Evolutionary conservation across 768 basidiomycete species (phyloP), one percentile per base, ranked within the genome.

Genomic region (Gyrodon lividus): DNA sequence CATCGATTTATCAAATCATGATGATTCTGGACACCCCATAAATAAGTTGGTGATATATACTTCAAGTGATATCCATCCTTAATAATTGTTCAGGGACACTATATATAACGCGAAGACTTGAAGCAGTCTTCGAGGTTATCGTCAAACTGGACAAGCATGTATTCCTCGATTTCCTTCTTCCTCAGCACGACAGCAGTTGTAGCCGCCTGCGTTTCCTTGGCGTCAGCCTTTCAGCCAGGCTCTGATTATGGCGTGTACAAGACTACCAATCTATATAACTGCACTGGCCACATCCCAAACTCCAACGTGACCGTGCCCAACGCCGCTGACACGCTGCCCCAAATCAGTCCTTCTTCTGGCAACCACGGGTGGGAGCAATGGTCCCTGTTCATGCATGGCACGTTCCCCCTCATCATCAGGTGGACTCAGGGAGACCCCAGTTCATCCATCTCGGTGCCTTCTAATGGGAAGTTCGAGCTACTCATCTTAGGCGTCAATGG

Each of bases 181-280:
- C 23, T 34, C 9, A 14, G 17, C 8, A 43, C 33, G 3, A 35
- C 41, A 5, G 24, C 33, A 13, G 9, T 48, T 5, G 22, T 43
- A 3, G 42, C 39, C 3, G 37, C 30, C 16, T 17, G n/a, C 23
- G 22, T 48, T 19, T 30, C 19, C 5, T 43, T 4, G 12, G 52
- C 16, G 14, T 50, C 39, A 4, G 39, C 49, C 8, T 51, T 56
- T 23, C 52, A 54, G 31, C 51, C 52, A 20, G 55, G 55, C 14
- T 38, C 58, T 8, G 55, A 59, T 42, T 59, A 59, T 20, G 51
- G 50, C 5, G 4, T 35, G 31, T 47, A 44, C 42, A 53, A 46
- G 23, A 55, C 59, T 14, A 40, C 45, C 20, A 55, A 56, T n/a
- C 44, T 60, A 14, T 60, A 60, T 46, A 55, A 60, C 40, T 58